Evolutionary conservation across 2,329 filamentous ascomycete species (phyloP), one percentile per base, ranked within the genome.

Genomic region (Beauveria medogensis): DNA sequence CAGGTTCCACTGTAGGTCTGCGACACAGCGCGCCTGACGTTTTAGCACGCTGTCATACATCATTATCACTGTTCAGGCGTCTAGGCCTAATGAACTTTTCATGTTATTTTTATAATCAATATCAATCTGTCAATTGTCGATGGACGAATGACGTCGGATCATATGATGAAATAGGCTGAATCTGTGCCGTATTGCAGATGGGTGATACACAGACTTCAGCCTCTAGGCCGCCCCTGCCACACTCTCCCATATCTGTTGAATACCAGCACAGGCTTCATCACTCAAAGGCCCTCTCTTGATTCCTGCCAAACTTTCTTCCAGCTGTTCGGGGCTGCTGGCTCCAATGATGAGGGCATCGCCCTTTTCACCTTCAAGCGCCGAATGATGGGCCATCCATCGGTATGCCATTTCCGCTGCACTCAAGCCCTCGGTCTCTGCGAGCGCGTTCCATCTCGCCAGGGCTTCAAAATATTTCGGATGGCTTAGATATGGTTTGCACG

Each of bases 401-500:
- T 57, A 61, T 8, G 59, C 46, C 41, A 61, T 34, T 12, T 61
- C 59, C 16, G 59, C 52, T 20, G 53, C 65, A 22, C 59, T 63
- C 40, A 63, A 46, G 18, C 59, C 53, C 55, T 64, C 63, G 12
- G 16, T 30, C n/a, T 54, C 55, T 18, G 63, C 63, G 34, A 63
- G 46, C 30, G 22, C 50, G 20, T 63, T 64, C 63, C 63, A 64
- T 47, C 20, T 26, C 8, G 48, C 46, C 54, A 64, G 22, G 12
- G 56, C 54, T n/a, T 58, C 41, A 43, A 60, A 8, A 43, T 59
- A 64, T n/a, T 59, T 60, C 9, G 55, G n/a, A 18, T 57, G 47
- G 24, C 40, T 40, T 24, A 64, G 26, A 52, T 63, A 64, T 22
- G 62, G 62, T 47, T 50, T 53, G 54, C 63, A 64, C 28, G 63